These are phyloP conservation scores for Pisolithus sp. DNA, from an alignment of 768 basidiomycete genomes.

Conservation along the genomic window DNA sequence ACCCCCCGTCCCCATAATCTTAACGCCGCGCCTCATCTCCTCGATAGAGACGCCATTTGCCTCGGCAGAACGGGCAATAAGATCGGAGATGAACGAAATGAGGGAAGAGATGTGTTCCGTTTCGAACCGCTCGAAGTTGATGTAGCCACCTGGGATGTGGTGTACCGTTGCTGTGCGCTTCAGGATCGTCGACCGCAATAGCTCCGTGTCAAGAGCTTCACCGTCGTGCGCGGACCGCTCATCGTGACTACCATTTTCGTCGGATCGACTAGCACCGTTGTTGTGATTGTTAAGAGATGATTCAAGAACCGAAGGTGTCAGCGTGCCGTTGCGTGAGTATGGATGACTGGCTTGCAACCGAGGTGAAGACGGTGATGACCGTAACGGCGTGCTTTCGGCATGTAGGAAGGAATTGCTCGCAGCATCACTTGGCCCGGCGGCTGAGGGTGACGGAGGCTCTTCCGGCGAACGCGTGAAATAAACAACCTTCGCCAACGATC, in stretches of 20 bases:
- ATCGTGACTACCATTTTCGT: constrained; percentile 16
- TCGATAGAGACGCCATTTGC: constrained; percentile 83
- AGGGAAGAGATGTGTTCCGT: constrained; percentile 82
- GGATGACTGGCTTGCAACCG: constrained; percentile 22
- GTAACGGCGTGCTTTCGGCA: constrained; percentile 27
- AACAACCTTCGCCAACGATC: constrained; percentile 94
- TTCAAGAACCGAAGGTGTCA: constrained; percentile 76
- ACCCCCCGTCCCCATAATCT: constrained; percentile 97
- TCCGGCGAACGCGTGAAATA: constrained; percentile 95
- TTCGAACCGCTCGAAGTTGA: constrained; percentile 97
- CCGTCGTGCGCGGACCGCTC: neutral
- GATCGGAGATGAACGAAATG: constrained; percentile 77
- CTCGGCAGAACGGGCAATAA: constrained; percentile 80
- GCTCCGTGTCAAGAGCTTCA: constrained; percentile 31
- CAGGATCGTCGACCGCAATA: constrained; percentile 59
- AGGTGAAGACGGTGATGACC: constrained; percentile 23
- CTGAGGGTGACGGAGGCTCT: constrained; percentile 71
- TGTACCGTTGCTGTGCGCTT: constrained; percentile 50
- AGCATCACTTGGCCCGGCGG: constrained; percentile 50
- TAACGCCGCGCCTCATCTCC: constrained; percentile 88
- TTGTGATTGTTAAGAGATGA: constrained; percentile 28
- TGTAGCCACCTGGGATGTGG: constrained; percentile 91
- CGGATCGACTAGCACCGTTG: constrained; percentile 18
- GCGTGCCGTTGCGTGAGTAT: constrained; percentile 55
- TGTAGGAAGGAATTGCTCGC: constrained; percentile 38